These are phyloP conservation scores for Yamadazyma conglobata DNA, from an alignment of 1,139 yeast species.

Conservation along the genomic window DNA sequence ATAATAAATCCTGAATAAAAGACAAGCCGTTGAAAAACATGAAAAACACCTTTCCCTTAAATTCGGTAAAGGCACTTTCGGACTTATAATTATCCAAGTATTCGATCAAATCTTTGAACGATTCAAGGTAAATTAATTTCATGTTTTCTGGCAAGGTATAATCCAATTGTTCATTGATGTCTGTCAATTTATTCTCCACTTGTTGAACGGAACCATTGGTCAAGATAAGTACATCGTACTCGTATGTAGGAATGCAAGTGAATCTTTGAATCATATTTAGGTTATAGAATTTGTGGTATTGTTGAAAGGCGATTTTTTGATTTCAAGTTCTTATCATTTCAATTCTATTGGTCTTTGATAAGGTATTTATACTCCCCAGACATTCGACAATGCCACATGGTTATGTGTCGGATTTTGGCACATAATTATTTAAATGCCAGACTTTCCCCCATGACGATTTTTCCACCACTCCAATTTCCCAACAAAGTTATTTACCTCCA, in stretches of 20 bases:
- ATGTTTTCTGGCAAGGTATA: constrained; percentile 27
- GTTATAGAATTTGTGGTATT: constrained; percentile 3
- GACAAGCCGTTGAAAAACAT: constrained; percentile 41
- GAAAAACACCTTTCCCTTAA: constrained; percentile 32
- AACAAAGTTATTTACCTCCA: too few relatives aligned
- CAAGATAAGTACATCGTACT: constrained; percentile 34
- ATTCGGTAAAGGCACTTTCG: constrained; percentile 12
- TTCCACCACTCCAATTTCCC: too few relatives aligned
- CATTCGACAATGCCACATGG: not conserved
- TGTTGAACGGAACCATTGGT: constrained; percentile 35
- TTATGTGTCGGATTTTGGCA: not conserved
- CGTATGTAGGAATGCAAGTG: constrained; percentile 32
- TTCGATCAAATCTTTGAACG: constrained; percentile 23
- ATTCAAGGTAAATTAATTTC: constrained; percentile 24
- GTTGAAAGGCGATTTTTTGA: too few relatives aligned
- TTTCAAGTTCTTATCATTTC: constrained; percentile 8
- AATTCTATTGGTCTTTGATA: constrained; percentile 18
- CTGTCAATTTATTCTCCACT: constrained; percentile 26
- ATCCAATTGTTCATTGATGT: constrained; percentile 23
- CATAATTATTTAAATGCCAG: not conserved
- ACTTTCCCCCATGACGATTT: too few relatives aligned
- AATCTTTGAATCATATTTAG: constrained; percentile 36
- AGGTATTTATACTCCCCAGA: constrained; percentile 14
- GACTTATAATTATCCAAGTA: constrained; percentile 14
- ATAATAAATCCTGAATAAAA: constrained; percentile 30